A percentile compares a stretch with the other conserved stretches of the same genome.
phyloP scores from a whole-genome alignment of 352 stramenopile genomes.

The Phytophthora colocasiae region DNA sequence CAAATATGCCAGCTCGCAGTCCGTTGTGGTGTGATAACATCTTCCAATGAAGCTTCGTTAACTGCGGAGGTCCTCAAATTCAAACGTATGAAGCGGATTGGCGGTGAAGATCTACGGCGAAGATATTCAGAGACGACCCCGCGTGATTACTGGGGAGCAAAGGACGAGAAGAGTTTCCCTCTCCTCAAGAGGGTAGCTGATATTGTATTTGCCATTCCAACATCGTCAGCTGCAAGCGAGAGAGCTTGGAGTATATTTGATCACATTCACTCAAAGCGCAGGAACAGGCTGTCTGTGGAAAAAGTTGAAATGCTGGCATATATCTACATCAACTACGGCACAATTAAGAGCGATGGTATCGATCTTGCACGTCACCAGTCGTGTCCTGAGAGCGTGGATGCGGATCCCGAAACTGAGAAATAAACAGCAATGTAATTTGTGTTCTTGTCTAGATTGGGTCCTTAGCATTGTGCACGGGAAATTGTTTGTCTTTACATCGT shows the following conservation, averaged over 20 bases:
- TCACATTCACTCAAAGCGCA: conserved; percentile 20
- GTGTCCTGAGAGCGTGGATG: conserved; percentile 3
- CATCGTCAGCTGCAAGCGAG: conserved; percentile 19
- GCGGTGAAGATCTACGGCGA: conserved; percentile 4
- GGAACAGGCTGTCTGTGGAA: conserved; percentile 11
- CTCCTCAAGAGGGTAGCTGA: conserved; percentile 12
- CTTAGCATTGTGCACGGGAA: too few relatives aligned
- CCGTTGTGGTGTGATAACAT: conserved; percentile 2
- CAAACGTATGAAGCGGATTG: conserved; percentile 5
- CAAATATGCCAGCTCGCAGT: conserved; percentile 5
- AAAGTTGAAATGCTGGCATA: conserved; percentile 18
- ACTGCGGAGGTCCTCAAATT: conserved; percentile 14
- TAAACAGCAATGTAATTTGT: too few relatives aligned
- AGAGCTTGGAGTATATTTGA: conserved; percentile 16
- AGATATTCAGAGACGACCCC: conserved; percentile 7
- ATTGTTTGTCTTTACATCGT: too few relatives aligned
- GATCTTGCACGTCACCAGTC: conserved; percentile 16
- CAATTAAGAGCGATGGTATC: neutral
- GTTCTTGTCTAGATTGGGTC: too few relatives aligned
- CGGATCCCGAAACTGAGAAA: neutral
- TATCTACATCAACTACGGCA: conserved; percentile 19
- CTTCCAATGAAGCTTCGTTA: neutral
- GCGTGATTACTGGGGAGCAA: conserved; percentile 2
- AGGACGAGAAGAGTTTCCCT: conserved; percentile 6
- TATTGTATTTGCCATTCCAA: conserved; percentile 7